Evolutionary conservation across 345 rosid genomes (phyloP), one percentile per base, ranked within the genome.

Genomic region (Rhodomyrtus tomentosa): DNA sequence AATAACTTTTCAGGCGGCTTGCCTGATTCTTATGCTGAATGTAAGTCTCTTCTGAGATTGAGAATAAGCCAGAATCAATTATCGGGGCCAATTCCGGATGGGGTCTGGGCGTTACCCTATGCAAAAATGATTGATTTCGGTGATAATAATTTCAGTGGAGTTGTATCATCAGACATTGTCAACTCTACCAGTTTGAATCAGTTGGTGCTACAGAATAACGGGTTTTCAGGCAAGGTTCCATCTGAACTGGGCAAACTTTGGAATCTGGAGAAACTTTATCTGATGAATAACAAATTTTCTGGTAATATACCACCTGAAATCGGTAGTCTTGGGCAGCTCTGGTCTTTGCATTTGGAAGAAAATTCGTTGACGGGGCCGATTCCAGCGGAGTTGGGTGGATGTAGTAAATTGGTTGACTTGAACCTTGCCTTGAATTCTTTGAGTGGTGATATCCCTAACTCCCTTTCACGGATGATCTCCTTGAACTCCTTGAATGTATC

Each of bases 401-500:
- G 98, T 82, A 73, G 82, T 24, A 88, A 86, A 85, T 58, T 96
- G 85, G 98, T 93, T 81, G 98, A 96, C 86, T 84, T 96, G 86
- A 93, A 90, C 88, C 98, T 94, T n/a, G 94, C 98, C 38, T 62
- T 48, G 24, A 96, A 96, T 90, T 89, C 90, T 8, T 87, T 94
- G 36, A 90, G 81, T 72, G 98, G 97, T 81, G 86, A 74, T 21
- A 94, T 96, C 52, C 98, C 97, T 0, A 32, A 9, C 10, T 54
- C 90, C 48, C 50, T 95, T 84, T 86, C 93, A 29, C 86, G 49
- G 36, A 86, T 94, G 83, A 86, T 82, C 89, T 91, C 92, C 68
- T 90, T 96, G 85, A 96, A 94, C 91, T 89, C 96, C 20, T 83
- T 96, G 84, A 95, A 96, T 88, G 91, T 96, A 86, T 96, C 99